Evolutionary conservation across 306 rosid species (phyloP), one percentile per base, ranked within the genome.

Genomic region (Ammopiptanthus mongolicus): DNA sequence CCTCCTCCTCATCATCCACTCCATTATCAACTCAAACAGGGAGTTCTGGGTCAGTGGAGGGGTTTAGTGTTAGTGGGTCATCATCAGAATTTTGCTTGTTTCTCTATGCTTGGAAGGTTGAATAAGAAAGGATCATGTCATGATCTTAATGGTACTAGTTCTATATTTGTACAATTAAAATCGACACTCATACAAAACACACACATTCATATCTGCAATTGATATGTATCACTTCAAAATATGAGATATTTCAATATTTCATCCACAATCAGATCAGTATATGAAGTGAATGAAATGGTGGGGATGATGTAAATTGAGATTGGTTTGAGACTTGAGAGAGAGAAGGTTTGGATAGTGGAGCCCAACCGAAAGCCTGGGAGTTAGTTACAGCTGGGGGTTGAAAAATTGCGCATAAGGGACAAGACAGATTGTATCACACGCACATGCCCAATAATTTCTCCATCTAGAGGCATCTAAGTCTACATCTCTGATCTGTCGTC

Each of bases 81-180:
- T 86, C 88, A 28, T 83, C 91, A 18, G 81, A 81, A 56, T 91
- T 84, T 85, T 86, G 88, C 61, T 85, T 91, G 82, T 83, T 91
- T 70, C 78, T 94, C n/a, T 90, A 91, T 81, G 97, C 97, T 71
- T 94, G 97, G 98, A 94, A 85, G 79, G 81, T 81, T 68, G 97
- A 90, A 71, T 87, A 67, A 80, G 58, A 79, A 28, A n/a, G 19
- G 36, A 50, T 52, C 42, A 79, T 71, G 22, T 12, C 8, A 61
- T n/a, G n/a, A n/a, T 37, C 22, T 13, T 57, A 37, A 69, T 14
- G 62, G 47, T 41, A 41, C 47, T 14, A 10, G 10, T 41, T 41
- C 14, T 41, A 11, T 41, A 33, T 6, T 4, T 41, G 47, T 41
- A 41, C 14, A 10, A 41, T 14, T 41, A 41, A 39, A 3, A 4